phyloP scores from a whole-genome alignment of 106 monocot species.

The Allium sativum region DNA sequence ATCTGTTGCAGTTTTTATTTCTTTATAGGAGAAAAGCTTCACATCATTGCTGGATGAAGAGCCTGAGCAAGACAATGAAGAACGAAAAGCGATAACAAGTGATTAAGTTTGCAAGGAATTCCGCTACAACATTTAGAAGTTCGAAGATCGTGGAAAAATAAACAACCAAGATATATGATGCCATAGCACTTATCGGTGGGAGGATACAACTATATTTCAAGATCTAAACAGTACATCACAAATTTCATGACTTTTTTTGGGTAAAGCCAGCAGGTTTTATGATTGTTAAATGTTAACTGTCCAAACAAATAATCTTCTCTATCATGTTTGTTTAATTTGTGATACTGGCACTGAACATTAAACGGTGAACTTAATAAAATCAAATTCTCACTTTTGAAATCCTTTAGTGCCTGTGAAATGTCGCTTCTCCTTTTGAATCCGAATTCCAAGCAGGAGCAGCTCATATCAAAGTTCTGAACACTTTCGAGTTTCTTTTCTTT shows the following conservation, averaged over 20 bases:
- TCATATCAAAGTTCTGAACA: not conserved
- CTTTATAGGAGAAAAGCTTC: conserved; percentile 34
- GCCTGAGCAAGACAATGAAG: not conserved
- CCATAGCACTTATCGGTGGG: too few relatives aligned
- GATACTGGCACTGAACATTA: not conserved
- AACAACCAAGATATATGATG: too few relatives aligned
- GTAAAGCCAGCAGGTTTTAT: too few relatives aligned
- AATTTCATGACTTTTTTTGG: not conserved
- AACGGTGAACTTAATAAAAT: not conserved
- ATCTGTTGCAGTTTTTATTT: conserved; percentile 28
- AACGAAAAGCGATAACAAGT: not conserved
- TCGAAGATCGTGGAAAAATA: too few relatives aligned
- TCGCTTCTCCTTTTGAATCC: conserved; percentile 1
- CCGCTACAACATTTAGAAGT: too few relatives aligned
- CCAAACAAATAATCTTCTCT: not conserved
- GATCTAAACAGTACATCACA: too few relatives aligned
- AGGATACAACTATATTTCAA: too few relatives aligned
- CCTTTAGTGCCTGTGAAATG: not conserved
- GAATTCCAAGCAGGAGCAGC: not conserved
- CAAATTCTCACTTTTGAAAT: conserved; percentile 2
- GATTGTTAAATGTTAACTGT: not conserved
- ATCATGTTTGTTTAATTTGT: not conserved
- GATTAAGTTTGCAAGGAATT: too few relatives aligned
- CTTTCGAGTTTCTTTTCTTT: not conserved
- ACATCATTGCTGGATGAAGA: conserved; percentile 16